Percentiles rank a stretch among this genome's conserved stretches.
These are phyloP conservation scores for Diplotaxis tenuifolia DNA, from an alignment of 345 rosid genomes.

Conservation along the genomic window DNA sequence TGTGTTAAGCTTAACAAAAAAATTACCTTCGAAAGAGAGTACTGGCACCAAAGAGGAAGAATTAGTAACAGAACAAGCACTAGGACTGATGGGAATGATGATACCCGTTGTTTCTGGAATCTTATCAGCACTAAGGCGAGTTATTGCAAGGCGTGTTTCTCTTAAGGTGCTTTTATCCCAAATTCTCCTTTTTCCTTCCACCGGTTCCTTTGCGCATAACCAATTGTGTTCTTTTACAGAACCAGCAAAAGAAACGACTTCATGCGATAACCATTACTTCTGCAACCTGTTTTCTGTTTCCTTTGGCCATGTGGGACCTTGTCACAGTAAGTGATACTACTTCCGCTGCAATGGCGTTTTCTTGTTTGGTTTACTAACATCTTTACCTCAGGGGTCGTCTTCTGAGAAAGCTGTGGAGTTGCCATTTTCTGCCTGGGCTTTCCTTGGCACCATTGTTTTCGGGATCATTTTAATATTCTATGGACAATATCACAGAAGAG, in stretches of 20 bases:
- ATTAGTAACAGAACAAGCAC: slow-evolving; percentile 48
- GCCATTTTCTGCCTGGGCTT: slow-evolving; percentile 93
- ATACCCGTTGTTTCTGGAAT: slow-evolving; percentile 91
- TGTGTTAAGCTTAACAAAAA: slow-evolving; percentile 55
- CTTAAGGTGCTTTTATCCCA: slow-evolving; percentile 60
- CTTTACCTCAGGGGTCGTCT: slow-evolving; percentile 64
- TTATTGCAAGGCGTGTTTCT: slow-evolving; percentile 91
- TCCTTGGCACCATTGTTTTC: slow-evolving; percentile 68
- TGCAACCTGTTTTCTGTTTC: slow-evolving; percentile 89
- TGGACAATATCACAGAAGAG: slow-evolving; percentile 89
- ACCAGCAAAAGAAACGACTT: slow-evolving; percentile 86
- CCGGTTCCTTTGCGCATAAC: not conserved
- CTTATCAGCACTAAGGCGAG: slow-evolving; percentile 89
- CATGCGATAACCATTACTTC: slow-evolving; percentile 85
- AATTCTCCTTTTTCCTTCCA: not conserved
- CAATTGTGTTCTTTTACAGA: slow-evolving; percentile 43
- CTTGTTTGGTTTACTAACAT: slow-evolving; percentile 29
- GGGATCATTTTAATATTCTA: slow-evolving; percentile 87
- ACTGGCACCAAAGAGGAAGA: slow-evolving; percentile 40
- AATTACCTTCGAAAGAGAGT: slow-evolving; percentile 59
- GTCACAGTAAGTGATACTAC: slow-evolving; percentile 61
- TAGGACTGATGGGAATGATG: slow-evolving; percentile 74
- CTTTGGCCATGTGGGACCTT: slow-evolving; percentile 98
- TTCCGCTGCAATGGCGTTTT: not conserved
- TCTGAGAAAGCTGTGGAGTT: slow-evolving; percentile 48